Evolutionary conservation across 805 yeast species (phyloP), one percentile per base, ranked within the genome.

Genomic region (Ogataea kodamae): DNA sequence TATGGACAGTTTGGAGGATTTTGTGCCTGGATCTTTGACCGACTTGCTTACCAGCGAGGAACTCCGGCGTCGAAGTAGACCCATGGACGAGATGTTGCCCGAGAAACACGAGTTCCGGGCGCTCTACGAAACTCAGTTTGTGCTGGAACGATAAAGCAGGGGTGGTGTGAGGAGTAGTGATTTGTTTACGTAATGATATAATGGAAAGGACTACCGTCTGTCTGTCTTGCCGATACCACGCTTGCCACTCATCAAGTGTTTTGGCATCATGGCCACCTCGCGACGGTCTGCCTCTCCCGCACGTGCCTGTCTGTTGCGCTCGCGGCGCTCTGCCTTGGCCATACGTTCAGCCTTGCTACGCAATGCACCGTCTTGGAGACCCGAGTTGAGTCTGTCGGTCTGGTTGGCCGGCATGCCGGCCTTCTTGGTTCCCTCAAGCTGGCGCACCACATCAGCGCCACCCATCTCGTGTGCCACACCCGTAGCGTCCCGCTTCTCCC

Each of bases 201-300:
- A 16, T n/a, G n/a, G n/a, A n/a, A n/a, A n/a, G n/a, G n/a, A 13
- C 35, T 70, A 86, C 72, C 97, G 90, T 67, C 84, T 76, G 62
- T 87, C 95, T 45, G 87, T 80, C 62, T 81, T 82, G 62, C 97
- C 97, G 54, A 77, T 78, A 70, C 97, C 95, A 68, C 98, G 80
- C 75, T 92, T 92, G 67, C 99, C 99, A 53, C 87, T 68, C 70
- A 82, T 84, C 74, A 92, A 72, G 67, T 92, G 98, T 71, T 89
- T 90, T 45, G 97, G 96, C 67, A 85, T 64, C 43, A 85, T 68
- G 33, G 84, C 92, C 35, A 88, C 75, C 38, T 77, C 70, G 61
- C 87, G 95, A 65, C 97, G 81, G 67, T 92, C 99, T 56, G 85
- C 83, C 69, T 92, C 99, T 69, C 97, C 96, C 48, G 78, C 83